Conservation (phyloP, 164 flowering plant species). For the Hamamelis virginiana region DNA sequence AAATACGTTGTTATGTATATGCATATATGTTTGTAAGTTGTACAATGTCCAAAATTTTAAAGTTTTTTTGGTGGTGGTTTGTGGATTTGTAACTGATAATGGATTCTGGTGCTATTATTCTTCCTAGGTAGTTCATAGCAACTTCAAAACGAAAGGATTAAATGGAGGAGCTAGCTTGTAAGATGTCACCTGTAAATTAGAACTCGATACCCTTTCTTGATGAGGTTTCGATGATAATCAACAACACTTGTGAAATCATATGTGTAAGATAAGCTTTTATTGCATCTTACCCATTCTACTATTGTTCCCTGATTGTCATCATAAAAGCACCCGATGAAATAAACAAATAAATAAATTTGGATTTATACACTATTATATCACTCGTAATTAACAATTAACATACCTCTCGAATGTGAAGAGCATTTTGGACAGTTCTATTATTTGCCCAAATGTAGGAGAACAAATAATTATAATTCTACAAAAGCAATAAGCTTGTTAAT, state of each 20-base stretch:
- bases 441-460: constrained; percentile 18
- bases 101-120: too few species aligned
- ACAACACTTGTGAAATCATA: neutral
- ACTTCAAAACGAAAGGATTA: too few species aligned
- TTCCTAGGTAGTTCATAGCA: too few species aligned
- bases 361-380: too few species aligned
- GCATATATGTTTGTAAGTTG: too few species aligned
- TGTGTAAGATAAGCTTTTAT: neutral
- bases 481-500: too few species aligned
- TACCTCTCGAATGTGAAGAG: constrained; percentile 25
- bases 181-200: neutral
- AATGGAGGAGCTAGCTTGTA: neutral
- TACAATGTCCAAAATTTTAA: too few species aligned
- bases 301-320: constrained; percentile 10
- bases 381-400: neutral
- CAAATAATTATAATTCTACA: constrained; percentile 9
- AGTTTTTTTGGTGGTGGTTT: too few species aligned
- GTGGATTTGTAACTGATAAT: too few species aligned
- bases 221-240: neutral
- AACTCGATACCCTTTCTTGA: neutral
- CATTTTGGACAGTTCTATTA: constrained; percentile 16
- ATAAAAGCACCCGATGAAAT: too few species aligned
- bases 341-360: too few species aligned
- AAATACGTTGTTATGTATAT: too few species aligned
- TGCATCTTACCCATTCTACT: neutral